A percentile compares a stretch with the other conserved stretches of the same genome.
These are phyloP conservation scores for Colletotrichum graminicola DNA, from an alignment of 2,329 filamentous ascomycete genomes.

Conservation along the genomic window DNA sequence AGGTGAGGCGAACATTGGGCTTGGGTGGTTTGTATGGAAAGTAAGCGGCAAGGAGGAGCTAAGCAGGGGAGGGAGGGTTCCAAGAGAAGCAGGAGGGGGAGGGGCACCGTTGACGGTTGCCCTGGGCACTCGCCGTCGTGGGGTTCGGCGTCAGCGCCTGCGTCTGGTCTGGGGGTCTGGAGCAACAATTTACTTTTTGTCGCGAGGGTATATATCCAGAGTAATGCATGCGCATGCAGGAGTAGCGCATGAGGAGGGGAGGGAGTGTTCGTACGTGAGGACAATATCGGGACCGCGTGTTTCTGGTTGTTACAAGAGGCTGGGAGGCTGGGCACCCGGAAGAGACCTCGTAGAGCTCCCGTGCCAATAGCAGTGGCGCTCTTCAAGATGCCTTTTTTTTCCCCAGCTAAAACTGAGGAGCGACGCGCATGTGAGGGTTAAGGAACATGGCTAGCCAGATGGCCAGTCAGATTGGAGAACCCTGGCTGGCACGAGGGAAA, in stretches of 20 bases:
- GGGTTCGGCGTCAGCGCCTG: constrained; percentile 20
- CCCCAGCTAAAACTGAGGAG: neutral
- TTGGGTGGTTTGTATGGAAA: constrained; percentile 33
- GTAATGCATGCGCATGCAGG: constrained; percentile 24
- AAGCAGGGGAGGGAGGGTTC: constrained; percentile 15
- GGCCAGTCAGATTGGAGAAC: constrained; percentile 2
- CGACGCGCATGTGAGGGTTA: constrained; percentile 5
- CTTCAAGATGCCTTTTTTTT: neutral
- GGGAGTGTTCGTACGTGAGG: constrained; percentile 4
- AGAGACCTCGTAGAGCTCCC: constrained; percentile 20
- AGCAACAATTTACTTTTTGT: constrained; percentile 18
- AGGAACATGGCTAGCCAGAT: neutral
- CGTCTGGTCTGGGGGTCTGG: constrained; percentile 8
- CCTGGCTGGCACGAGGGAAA: neutral
- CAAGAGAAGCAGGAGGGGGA: constrained; percentile 23
- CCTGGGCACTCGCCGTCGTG: constrained; percentile 26
- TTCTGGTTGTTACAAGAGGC: constrained; percentile 31
- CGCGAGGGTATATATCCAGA: constrained; percentile 11
- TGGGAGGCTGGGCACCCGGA: constrained; percentile 22
- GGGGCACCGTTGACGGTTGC: constrained; percentile 31
- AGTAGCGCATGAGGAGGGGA: constrained; percentile 23
- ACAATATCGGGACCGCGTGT: constrained; percentile 29
- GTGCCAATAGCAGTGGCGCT: constrained; percentile 28
- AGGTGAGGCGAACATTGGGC: constrained; percentile 22
- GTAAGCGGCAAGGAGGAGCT: constrained; percentile 32